phyloP scores from a whole-genome alignment of 108 stramenopile species.

The Chaetoceros muelleri region DNA sequence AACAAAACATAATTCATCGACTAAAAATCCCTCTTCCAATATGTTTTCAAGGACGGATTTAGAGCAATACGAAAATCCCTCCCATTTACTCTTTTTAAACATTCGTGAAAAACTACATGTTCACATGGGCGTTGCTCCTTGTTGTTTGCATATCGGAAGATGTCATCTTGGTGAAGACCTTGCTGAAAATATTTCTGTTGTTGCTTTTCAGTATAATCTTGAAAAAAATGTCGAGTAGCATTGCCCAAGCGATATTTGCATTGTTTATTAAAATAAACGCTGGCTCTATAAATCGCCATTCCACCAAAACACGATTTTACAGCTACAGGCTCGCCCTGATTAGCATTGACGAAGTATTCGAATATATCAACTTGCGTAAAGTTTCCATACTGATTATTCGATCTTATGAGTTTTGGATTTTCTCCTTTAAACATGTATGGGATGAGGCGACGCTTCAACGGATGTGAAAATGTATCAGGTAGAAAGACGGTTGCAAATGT shows the following conservation, averaged over 20 bases:
- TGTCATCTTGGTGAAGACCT: background rate
- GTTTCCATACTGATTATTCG: background rate
- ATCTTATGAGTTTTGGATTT: background rate
- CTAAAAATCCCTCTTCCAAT: too few relatives aligned
- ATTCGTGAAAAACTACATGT: conserved; percentile 3
- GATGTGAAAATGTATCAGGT: background rate
- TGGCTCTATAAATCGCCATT: background rate
- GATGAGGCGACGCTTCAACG: background rate
- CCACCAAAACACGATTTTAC: background rate
- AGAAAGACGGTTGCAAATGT: background rate
- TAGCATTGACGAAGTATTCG: background rate
- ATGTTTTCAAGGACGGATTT: too few relatives aligned
- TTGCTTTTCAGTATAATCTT: background rate
- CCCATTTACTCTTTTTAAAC: background rate
- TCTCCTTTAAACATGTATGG: background rate
- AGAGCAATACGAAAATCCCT: too few relatives aligned
- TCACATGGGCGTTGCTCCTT: background rate
- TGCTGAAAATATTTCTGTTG: background rate
- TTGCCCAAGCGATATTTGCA: background rate
- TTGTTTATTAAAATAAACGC: background rate
- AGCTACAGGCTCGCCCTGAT: background rate
- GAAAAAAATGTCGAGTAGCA: background rate
- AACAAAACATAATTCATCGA: too few relatives aligned
- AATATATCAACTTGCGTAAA: background rate
- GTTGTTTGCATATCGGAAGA: background rate